phyloP scores from a whole-genome alignment of 139 green algal species.

The Chlamydomonas asymmetrica region DNA sequence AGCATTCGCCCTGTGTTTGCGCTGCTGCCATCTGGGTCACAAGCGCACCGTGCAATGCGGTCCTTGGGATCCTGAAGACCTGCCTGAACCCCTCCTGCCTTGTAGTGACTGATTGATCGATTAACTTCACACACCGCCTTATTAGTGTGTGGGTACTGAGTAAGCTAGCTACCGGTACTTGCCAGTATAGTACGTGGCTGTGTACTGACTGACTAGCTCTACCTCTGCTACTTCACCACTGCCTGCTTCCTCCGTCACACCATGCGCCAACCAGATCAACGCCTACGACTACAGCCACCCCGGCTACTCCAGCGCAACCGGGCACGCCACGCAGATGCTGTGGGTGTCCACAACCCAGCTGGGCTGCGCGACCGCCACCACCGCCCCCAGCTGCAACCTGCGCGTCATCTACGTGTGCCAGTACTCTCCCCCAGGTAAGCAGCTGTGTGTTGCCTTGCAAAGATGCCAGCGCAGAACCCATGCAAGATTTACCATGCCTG shows the following conservation, averaged over 20 bases:
- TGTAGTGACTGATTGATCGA: too few relatives aligned
- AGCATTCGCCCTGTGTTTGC: too few relatives aligned
- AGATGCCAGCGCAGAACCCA: too few relatives aligned
- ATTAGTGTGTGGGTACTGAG: background rate
- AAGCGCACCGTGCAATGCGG: too few relatives aligned
- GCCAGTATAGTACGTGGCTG: background rate
- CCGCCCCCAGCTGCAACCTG: background rate
- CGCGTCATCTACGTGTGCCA: conserved; percentile 22
- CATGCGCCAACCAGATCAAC: background rate
- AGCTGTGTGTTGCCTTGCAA: too few relatives aligned
- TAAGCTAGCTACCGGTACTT: background rate
- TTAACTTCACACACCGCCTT: too few relatives aligned
- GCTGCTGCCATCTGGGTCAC: too few relatives aligned
- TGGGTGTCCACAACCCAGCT: conserved; percentile 1
- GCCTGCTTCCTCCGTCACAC: too few relatives aligned
- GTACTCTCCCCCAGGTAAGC: conserved; percentile 13
- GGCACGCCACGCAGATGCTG: conserved; percentile 24
- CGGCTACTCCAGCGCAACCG: conserved; percentile 3
- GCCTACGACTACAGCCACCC: background rate
- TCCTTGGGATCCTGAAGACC: too few relatives aligned
- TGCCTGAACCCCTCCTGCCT: too few relatives aligned
- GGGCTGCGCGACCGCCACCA: conserved; percentile 11
- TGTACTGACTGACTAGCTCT: too few relatives aligned
- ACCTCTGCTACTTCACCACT: background rate
- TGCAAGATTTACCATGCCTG: too few relatives aligned